Base-by-base conservation (phyloP, 2,329 filamentous ascomycete species). In the Xylariaceae sp. region DNA sequence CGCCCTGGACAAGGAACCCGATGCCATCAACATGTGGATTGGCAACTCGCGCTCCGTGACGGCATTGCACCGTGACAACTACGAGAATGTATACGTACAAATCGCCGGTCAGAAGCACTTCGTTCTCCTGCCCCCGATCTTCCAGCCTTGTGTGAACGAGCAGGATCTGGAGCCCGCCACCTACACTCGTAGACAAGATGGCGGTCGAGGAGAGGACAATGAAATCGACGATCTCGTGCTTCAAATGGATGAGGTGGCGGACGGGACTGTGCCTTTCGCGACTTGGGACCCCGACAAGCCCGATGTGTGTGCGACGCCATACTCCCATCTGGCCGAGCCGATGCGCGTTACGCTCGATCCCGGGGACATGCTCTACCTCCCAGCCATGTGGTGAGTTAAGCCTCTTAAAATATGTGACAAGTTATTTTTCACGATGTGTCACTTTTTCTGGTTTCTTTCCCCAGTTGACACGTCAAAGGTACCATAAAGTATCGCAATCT, bases 21-120 rank as follows among this genome's bases (percentile, higher is more conserved):
- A 94, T 63, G 90, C 90, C 11, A 82, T 91, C 62, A 94, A 94
- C 70, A 79, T 94, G 68, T 93, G 90, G 90, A 85, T 94, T 53
- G 90, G 90, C 56, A 89, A 90, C 73, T 83, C 84, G 1, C 78
- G 77, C 44, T 89, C 86, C 30, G 79, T 82, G 1, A 92, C 89
- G 0, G 86, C 88, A 0, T 73, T 92, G 56, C 90, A 94, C 75
- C 89, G 88, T 68, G 90, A 94, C 74, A 89, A 89, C 67, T 93
- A 92, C 72, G 89, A 94, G 72, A 94, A 94, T 71, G 80, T 94
- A 0, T 94, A 92, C 71, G 87, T 90, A 1, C 89, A 93, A 68
- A 73, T 93, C 11, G 72, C 85, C 0, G 90, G 90, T 0, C 75
- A 76, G 58, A 94, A 94, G 71, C 84, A 89, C 65, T 94, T 94